Evolutionary conservation across 495 filamentous ascomycete genomes (phyloP).

Genomic region (Podospora bellae-mahoneyi): DNA sequence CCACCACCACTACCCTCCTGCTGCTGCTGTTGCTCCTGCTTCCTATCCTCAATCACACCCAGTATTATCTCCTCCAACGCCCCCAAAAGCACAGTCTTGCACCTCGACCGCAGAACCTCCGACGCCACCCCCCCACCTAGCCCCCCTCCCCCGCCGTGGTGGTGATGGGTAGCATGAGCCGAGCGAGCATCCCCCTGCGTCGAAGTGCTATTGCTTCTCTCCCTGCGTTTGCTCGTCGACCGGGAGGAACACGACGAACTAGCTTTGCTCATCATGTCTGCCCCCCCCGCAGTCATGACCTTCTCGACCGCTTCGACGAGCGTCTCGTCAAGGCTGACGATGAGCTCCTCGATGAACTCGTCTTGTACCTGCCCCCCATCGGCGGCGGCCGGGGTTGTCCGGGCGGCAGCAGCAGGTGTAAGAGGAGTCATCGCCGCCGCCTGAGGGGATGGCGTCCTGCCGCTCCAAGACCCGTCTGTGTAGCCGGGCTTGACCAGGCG

Average conservation of each 20-base stretch:
- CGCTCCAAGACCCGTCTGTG: constrained; percentile 24
- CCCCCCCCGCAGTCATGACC: constrained; percentile 52
- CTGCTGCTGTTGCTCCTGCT: constrained; percentile 18
- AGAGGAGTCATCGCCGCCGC: constrained; percentile 5
- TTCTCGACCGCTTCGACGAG: constrained; percentile 75
- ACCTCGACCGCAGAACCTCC: constrained; percentile 46
- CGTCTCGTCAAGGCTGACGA: constrained; percentile 69
- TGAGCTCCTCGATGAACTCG: constrained; percentile 66
- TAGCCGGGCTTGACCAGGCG: constrained; percentile 43
- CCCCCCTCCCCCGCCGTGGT: too few species aligned
- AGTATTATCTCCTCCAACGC: constrained; percentile 48
- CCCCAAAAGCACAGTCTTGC: constrained; percentile 47
- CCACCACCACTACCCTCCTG: not conserved
- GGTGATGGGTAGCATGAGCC: not conserved
- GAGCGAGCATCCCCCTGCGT: constrained; percentile 13
- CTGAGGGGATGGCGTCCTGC: constrained; percentile 37
- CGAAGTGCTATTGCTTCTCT: constrained; percentile 38
- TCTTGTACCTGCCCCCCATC: constrained; percentile 51
- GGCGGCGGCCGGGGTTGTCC: constrained; percentile 24
- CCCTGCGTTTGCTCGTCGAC: constrained; percentile 43
- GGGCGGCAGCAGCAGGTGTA: constrained; percentile 25
- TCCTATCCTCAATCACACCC: constrained; percentile 39
- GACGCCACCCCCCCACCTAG: constrained; percentile 7
- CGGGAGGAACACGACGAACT: constrained; percentile 41
- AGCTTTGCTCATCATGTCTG: constrained; percentile 38